phyloP scores from a whole-genome alignment of 441 rosid species.

The Viola pubescens region DNA sequence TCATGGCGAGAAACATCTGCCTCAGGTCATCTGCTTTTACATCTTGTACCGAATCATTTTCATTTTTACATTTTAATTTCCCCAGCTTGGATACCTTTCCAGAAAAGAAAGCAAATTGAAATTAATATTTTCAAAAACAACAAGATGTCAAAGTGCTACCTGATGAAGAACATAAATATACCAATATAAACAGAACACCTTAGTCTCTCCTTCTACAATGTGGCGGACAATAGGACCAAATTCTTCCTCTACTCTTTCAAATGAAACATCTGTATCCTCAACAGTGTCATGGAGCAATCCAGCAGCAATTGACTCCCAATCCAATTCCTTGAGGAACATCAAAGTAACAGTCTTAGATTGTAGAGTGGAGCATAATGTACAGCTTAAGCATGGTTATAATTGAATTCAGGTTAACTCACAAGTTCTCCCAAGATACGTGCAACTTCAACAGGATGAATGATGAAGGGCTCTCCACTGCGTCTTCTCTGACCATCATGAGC shows the following conservation, averaged over 20 bases:
- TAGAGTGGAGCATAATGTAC: constrained; percentile 15
- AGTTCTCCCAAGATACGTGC: constrained; percentile 92
- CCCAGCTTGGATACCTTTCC: constrained; percentile 89
- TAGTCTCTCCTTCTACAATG: constrained; percentile 98
- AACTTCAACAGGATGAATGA: constrained; percentile 92
- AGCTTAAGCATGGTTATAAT: constrained; percentile 11
- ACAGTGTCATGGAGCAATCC: constrained; percentile 97
- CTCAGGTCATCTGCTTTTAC: constrained; percentile 98
- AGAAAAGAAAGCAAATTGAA: constrained; percentile 14
- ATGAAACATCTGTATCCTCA: constrained; percentile 94
- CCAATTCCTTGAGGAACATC: constrained; percentile 62
- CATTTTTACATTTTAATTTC: constrained; percentile 73
- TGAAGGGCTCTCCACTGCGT: constrained; percentile 91
- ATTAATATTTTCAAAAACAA: constrained; percentile 13
- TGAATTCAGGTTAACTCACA: constrained; percentile 43
- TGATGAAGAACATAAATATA: constrained; percentile 11
- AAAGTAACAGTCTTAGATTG: constrained; percentile 19
- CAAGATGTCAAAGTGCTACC: constrained; percentile 3
- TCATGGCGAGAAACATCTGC: constrained; percentile 98
- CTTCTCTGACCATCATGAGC: constrained; percentile 92
- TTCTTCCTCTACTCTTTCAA: constrained; percentile 87
- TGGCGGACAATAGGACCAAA: constrained; percentile 82
- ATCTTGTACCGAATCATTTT: constrained; percentile 68
- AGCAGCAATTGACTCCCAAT: constrained; percentile 97
- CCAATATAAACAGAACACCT: constrained; percentile 43